A percentile compares a stretch with the other conserved stretches of the same genome.
Conservation (phyloP, 2,329 filamentous ascomycete species). For the Cercospora sp. region DNA sequence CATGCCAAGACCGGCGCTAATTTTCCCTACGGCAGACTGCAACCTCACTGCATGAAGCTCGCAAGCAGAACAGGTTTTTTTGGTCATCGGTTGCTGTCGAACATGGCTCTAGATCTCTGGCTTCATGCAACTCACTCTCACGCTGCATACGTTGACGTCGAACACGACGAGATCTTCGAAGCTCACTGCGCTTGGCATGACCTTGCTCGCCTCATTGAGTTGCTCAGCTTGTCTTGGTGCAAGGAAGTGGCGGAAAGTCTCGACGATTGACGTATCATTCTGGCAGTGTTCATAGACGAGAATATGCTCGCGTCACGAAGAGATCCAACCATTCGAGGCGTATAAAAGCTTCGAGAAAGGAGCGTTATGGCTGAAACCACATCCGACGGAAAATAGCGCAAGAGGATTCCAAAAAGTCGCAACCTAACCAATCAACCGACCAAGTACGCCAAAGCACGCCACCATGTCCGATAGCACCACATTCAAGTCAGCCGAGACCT, state of each 20-base stretch:
- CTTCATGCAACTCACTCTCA: background rate
- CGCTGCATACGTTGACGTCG: background rate
- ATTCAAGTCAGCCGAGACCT: background rate
- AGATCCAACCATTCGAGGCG: background rate
- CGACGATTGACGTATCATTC: background rate
- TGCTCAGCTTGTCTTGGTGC: background rate
- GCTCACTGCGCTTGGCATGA: background rate
- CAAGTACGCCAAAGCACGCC: background rate
- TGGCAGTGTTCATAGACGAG: background rate
- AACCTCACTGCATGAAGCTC: background rate
- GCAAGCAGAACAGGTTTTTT: background rate
- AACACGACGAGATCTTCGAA: background rate
- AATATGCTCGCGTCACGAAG: background rate
- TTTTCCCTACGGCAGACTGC: background rate
- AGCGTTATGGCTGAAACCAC: background rate
- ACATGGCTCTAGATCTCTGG: background rate
- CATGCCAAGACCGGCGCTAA: background rate
- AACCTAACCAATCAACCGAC: background rate
- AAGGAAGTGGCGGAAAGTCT: background rate
- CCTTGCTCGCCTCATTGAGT: background rate
- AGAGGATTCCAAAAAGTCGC: background rate
- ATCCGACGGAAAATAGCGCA: background rate
- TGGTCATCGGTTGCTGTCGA: background rate
- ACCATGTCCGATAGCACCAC: background rate
- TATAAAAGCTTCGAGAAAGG: background rate